A percentile compares a stretch with the other conserved stretches of the same genome.
Conservation (phyloP, 768 basidiomycete genomes). For the Collybia sp. region DNA sequence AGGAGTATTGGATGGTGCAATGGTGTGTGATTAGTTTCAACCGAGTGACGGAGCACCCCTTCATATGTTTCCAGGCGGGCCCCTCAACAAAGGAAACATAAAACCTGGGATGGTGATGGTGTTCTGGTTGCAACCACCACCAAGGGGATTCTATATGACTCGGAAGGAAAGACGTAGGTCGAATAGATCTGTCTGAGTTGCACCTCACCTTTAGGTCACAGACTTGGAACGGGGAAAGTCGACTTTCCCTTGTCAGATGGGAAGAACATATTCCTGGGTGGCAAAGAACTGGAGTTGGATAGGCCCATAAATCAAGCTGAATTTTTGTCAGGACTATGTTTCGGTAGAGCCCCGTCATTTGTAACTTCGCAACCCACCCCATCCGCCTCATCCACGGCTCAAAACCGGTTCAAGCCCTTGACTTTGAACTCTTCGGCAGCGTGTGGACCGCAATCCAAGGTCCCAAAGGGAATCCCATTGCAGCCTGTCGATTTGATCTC, state of each 20-base stretch:
- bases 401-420: constrained; percentile 16
- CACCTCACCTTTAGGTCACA: constrained; percentile 13
- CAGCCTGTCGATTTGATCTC: constrained; percentile 34
- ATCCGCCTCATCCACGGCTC: not conserved
- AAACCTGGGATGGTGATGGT: constrained; percentile 86
- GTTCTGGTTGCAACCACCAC: constrained; percentile 48
- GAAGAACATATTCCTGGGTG: constrained; percentile 32
- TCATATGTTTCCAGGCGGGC: constrained; percentile 41
- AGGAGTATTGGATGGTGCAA: constrained; percentile 73
- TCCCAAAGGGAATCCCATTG: constrained; percentile 26
- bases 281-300: constrained; percentile 66
- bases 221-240: constrained; percentile 49
- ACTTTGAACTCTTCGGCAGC: constrained; percentile 23
- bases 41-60: not conserved
- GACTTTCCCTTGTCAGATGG: constrained; percentile 35
- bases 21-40: constrained; percentile 41
- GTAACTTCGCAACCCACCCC: not conserved
- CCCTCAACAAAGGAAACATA: constrained; percentile 76
- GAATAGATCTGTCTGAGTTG: not conserved
- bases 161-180: constrained; percentile 61
- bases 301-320: constrained; percentile 47
- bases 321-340: constrained; percentile 63
- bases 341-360: constrained; percentile 26
- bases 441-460: constrained; percentile 13
- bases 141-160: constrained; percentile 51